A percentile compares a stretch with the other conserved stretches of the same genome.
Evolutionary conservation across 768 basidiomycete genomes (phyloP).

Genomic region (Bullera alba): DNA sequence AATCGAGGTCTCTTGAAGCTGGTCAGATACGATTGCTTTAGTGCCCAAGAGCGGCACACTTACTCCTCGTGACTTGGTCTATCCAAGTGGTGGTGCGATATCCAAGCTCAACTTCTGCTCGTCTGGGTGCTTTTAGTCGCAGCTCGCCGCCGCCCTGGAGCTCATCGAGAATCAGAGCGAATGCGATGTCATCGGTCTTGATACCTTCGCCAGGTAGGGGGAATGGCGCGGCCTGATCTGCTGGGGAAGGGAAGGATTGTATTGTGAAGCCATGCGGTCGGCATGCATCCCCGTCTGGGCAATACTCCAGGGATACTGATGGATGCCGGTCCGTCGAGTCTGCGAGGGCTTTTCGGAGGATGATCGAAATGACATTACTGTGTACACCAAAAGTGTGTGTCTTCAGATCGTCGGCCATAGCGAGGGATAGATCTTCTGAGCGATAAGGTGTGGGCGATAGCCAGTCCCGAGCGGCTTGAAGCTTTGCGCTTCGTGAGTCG

Average conservation of each 20-base stretch:
- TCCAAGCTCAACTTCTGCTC: neutral
- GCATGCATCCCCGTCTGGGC: neutral
- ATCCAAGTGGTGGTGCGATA: neutral
- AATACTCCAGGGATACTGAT: neutral
- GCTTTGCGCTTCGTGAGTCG: neutral
- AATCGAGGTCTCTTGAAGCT: neutral
- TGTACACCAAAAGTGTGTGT: neutral
- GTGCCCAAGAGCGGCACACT: neutral
- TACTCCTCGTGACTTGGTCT: neutral
- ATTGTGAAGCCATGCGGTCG: neutral
- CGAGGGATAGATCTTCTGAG: neutral
- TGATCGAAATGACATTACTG: neutral
- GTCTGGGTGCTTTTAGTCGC: neutral
- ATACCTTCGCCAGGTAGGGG: conserved; percentile 35
- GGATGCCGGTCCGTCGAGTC: neutral
- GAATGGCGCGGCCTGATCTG: conserved; percentile 11
- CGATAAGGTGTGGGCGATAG: neutral
- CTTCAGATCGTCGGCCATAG: neutral
- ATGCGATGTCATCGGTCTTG: conserved; percentile 14
- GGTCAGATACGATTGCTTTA: neutral
- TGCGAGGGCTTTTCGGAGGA: neutral
- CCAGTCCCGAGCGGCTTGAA: conserved; percentile 1
- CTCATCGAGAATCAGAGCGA: conserved; percentile 1
- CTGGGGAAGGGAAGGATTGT: conserved; percentile 2
- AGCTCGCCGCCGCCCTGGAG: neutral